Evolutionary conservation across 2,329 filamentous ascomycete species (phyloP), one percentile per base, ranked within the genome.

Genomic region (Rachicladosporium sp.): DNA sequence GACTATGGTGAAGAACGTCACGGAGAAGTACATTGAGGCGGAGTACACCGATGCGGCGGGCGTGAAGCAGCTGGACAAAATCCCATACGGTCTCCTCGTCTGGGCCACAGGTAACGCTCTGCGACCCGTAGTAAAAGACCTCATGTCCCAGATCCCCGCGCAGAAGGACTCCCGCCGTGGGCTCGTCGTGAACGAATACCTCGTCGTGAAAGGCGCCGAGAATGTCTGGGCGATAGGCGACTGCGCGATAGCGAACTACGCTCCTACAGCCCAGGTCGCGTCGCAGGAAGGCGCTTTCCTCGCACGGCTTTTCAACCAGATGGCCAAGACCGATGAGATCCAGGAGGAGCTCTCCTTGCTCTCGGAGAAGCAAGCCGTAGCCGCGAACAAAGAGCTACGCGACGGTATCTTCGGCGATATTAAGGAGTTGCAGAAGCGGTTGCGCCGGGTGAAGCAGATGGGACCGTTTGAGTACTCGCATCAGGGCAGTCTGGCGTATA

Each of bases 381-480:
- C 79, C n/a, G 78, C 85, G 40, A 78, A 79, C 50, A 68, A 73
- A 37, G 73, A 76, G 29, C 41, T 44, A 6, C 69, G 40, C 68
- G 76, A 76, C 53, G 55, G 68, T 51, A 60, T 74, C 40, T 70
- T 81, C 44, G 75, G 77, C 37, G 74, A 93, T 66, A 95, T 98
- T 59, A 86, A 91, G 66, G 69, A 76, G 38, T 71, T 86, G 50
- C 87, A 95, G 74, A 86, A 82, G 65, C 78, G 91, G 60, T 73
- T 96, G 53, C 78, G 85, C 48, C 78, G 87, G 52, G 78, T 91
- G 63, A 94, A 93, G 74, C 83, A 93, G 62, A 80, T 95, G 64
- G 93, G 91, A 61, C 91, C 91, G 38, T 98, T 98, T 73, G 82
- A 93, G 69, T 98, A 98, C 76, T 91, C 85, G 31, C 91, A 98